Percentiles rank a stretch among this genome's conserved stretches.
These are phyloP conservation scores for Coemansia sp. DNA, from an alignment of 192 early-diverging fungal genomes.

Conservation along the genomic window DNA sequence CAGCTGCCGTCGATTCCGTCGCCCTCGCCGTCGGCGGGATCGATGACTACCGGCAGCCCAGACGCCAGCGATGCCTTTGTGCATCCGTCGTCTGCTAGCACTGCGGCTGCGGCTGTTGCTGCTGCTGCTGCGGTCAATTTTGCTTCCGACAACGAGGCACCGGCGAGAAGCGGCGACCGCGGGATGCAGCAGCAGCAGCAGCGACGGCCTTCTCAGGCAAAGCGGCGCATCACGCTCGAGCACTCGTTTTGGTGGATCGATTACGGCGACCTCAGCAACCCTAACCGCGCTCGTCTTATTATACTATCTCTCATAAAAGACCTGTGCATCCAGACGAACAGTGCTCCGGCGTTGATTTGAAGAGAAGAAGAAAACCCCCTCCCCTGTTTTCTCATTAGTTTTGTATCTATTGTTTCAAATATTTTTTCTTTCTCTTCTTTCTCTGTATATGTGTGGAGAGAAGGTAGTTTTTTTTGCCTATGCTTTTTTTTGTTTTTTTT, in stretches of 20 bases:
- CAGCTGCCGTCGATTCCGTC: not conserved
- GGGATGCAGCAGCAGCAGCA: not conserved
- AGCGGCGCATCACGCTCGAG: not conserved
- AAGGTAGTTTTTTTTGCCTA: not conserved
- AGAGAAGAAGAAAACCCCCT: not conserved
- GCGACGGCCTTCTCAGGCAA: not conserved
- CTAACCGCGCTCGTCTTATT: slow-evolving; percentile 26
- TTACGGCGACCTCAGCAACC: slow-evolving; percentile 46
- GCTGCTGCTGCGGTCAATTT: too few relatives aligned
- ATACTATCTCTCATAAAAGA: slow-evolving; percentile 16
- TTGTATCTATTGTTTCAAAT: not conserved
- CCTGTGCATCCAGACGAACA: not conserved
- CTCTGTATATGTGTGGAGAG: too few relatives aligned
- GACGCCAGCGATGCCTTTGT: not conserved
- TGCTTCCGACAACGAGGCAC: too few relatives aligned
- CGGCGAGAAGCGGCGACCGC: too few relatives aligned
- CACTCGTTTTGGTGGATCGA: slow-evolving; percentile 51
- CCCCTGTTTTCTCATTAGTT: not conserved
- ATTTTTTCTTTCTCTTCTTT: not conserved
- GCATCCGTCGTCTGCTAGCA: not conserved
- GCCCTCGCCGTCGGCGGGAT: not conserved
- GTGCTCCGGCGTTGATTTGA: slow-evolving; percentile 6
- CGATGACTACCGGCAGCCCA: not conserved
- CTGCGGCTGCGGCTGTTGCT: too few relatives aligned
- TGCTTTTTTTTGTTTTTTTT: not conserved